Conservation (phyloP, 179 eudicot species). For the Silene vulgaris region DNA sequence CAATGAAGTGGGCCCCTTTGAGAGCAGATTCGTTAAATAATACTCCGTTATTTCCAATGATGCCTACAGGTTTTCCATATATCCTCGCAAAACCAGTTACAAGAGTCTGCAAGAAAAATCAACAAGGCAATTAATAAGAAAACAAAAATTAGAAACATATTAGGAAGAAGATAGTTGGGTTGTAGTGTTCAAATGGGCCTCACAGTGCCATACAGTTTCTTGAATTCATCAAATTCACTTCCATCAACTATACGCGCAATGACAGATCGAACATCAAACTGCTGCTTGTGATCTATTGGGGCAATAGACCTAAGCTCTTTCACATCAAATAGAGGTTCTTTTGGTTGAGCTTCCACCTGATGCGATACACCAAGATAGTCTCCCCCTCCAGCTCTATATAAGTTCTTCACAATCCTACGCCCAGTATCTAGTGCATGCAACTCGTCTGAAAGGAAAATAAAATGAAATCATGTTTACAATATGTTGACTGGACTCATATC, state of each 20-base stretch:
- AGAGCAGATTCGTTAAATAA: conserved; percentile 86
- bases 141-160: not conserved
- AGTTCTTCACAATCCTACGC: conserved; percentile 80
- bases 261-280: conserved; percentile 80
- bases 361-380: conserved; percentile 30
- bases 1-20: conserved; percentile 95
- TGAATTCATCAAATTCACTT: conserved; percentile 98
- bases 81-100: conserved; percentile 93
- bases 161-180: not conserved
- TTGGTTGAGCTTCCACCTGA: conserved; percentile 35
- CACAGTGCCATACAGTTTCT: conserved; percentile 99
- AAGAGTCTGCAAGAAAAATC: conserved; percentile 61
- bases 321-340: conserved; percentile 80
- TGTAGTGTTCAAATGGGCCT: conserved; percentile 39
- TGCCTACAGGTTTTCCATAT: conserved; percentile 89
- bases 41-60: conserved; percentile 89
- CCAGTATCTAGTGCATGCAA: conserved; percentile 88
- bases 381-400: conserved; percentile 68
- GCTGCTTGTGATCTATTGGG: conserved; percentile 86
- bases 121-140: conserved; percentile 11
- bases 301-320: conserved; percentile 84
- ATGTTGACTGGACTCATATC: not conserved
- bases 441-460: conserved; percentile 62
- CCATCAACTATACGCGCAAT: conserved; percentile 94
- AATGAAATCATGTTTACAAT: not conserved